Percentiles rank a stretch among this genome's conserved stretches.
phyloP scores from a whole-genome alignment of 768 basidiomycete genomes.

The Sarcodon aspratus region DNA sequence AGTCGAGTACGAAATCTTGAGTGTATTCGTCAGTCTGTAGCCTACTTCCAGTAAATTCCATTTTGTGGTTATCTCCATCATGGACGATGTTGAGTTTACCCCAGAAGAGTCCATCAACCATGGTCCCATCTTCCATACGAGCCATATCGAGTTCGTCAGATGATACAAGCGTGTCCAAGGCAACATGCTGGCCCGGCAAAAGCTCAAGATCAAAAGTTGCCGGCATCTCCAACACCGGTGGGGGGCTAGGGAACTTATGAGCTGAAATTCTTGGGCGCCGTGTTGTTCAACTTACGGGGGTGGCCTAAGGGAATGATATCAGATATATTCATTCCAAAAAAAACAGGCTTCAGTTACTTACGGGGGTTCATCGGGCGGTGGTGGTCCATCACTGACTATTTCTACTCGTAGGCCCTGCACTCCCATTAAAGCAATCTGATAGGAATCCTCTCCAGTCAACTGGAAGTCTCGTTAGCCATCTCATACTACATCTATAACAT shows the following conservation, averaged over 20 bases:
- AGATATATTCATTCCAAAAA: not conserved
- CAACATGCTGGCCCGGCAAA: constrained; percentile 66
- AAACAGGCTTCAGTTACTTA: constrained; percentile 25
- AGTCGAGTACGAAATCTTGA: constrained; percentile 64
- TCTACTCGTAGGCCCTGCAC: constrained; percentile 77
- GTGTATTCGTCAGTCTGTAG: constrained; percentile 52
- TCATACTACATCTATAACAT: constrained; percentile 4
- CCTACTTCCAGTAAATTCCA: constrained; percentile 79
- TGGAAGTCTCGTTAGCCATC: constrained; percentile 17
- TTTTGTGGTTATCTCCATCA: constrained; percentile 59
- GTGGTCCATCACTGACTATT: constrained; percentile 77
- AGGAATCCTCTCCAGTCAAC: constrained; percentile 81
- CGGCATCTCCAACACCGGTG: constrained; percentile 80
- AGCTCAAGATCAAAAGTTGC: constrained; percentile 79
- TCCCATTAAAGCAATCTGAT: constrained; percentile 79
- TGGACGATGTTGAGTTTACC: constrained; percentile 81
- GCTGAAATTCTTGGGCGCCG: constrained; percentile 4
- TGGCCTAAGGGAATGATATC: constrained; percentile 18
- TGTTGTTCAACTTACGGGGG: constrained; percentile 33
- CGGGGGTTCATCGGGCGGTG: constrained; percentile 70
- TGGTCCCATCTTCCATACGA: constrained; percentile 80
- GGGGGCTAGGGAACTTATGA: constrained; percentile 24
- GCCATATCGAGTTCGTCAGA: constrained; percentile 86
- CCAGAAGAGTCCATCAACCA: constrained; percentile 81
- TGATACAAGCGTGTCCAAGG: constrained; percentile 65